Percentiles rank a stretch among this genome's conserved stretches.
phyloP scores from a whole-genome alignment of 805 yeast species.

The Wickerhamomyces bovis region DNA sequence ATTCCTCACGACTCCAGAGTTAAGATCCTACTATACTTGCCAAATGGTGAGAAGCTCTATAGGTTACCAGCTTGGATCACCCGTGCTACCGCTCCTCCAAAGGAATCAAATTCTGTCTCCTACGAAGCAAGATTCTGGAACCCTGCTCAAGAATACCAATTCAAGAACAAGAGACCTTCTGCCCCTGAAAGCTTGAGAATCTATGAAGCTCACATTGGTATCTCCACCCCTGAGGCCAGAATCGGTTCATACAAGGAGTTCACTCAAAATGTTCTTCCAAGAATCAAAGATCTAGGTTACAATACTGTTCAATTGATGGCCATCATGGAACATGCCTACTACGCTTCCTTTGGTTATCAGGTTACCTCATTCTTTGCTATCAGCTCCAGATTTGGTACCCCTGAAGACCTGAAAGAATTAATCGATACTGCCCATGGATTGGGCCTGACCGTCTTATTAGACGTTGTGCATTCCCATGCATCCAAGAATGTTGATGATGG shows the following conservation, averaged over 20 bases:
- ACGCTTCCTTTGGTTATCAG: conserved; percentile 97
- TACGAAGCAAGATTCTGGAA: conserved; percentile 95
- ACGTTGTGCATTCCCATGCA: conserved; percentile 94
- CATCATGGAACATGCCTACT: conserved; percentile 97
- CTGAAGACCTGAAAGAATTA: conserved; percentile 87
- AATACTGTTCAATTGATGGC: conserved; percentile 96
- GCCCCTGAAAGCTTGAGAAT: conserved; percentile 53
- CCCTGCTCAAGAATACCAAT: conserved; percentile 43
- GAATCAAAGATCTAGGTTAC: conserved; percentile 78
- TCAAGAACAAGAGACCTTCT: conserved; percentile 60
- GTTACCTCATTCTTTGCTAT: conserved; percentile 87
- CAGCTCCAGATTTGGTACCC: conserved; percentile 89
- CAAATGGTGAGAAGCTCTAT: conserved; percentile 66
- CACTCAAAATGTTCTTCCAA: conserved; percentile 74
- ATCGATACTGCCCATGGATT: conserved; percentile 87
- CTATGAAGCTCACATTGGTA: conserved; percentile 95
- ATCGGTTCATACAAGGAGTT: conserved; percentile 84
- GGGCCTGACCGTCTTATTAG: conserved; percentile 82
- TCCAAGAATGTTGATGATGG: conserved; percentile 95
- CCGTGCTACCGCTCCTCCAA: conserved; percentile 73
- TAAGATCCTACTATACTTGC: conserved; percentile 58
- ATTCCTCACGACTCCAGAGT: conserved; percentile 80
- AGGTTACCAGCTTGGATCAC: conserved; percentile 87
- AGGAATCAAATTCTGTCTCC: conserved; percentile 38
- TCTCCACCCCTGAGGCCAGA: conserved; percentile 83